Evolutionary conservation across 228 moss, liverwort and hornwort species (phyloP).

Genomic region (Sphagnum magellanicum): DNA sequence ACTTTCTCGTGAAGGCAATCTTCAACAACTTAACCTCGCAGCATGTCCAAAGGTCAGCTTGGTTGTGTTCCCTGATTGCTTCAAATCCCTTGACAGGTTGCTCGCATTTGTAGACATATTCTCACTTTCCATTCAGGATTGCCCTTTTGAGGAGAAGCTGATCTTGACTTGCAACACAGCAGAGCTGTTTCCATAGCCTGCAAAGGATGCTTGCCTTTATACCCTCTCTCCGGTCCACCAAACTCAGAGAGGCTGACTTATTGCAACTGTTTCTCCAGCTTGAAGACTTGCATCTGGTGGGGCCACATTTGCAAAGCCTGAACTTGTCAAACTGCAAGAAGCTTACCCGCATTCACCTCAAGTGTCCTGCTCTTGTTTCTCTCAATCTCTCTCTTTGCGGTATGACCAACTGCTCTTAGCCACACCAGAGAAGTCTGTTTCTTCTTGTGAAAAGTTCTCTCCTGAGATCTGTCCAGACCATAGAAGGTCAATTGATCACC

Average conservation of each 20-base stretch:
- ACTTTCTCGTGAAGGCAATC: constrained; percentile 59
- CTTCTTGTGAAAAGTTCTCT: too few species aligned
- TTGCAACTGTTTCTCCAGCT: constrained; percentile 33
- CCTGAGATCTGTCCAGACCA: too few species aligned
- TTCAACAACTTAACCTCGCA: constrained; percentile 85
- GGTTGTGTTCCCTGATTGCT: too few species aligned
- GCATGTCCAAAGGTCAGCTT: constrained; percentile 67
- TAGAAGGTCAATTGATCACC: not conserved
- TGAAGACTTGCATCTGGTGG: constrained; percentile 77
- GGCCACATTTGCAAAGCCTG: constrained; percentile 61
- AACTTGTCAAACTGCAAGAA: constrained; percentile 94
- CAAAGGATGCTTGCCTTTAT: too few species aligned
- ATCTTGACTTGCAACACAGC: too few species aligned
- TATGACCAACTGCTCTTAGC: constrained; percentile 13
- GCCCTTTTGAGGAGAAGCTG: too few species aligned
- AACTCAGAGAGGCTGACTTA: too few species aligned
- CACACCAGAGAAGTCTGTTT: not conserved
- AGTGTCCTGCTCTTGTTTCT: constrained; percentile 70
- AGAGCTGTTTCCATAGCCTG: too few species aligned
- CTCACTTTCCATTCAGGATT: too few species aligned
- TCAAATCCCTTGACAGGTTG: too few species aligned
- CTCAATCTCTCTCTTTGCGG: constrained; percentile 94
- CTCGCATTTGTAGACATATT: too few species aligned
- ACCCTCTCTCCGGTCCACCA: too few species aligned
- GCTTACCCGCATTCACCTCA: constrained; percentile 69